Evolutionary conservation across 2,329 filamentous ascomycete genomes (phyloP), one percentile per base, ranked within the genome.

Genomic region (Calonectria naviculata): DNA sequence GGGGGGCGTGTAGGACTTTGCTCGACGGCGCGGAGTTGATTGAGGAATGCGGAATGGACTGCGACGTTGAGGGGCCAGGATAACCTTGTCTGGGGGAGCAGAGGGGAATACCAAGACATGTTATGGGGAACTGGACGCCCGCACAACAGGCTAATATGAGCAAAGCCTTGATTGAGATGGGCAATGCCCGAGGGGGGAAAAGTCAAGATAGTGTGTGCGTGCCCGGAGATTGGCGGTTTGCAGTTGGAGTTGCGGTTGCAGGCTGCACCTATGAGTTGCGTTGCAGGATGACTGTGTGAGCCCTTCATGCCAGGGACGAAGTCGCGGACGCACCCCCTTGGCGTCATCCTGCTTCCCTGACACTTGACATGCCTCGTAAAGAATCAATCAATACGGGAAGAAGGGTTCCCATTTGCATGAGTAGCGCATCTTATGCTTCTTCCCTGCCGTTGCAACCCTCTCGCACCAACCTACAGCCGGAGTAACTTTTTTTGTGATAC

Each of bases 1-100:
- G 36, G 54, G 54, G 42, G 54, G 52, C 42, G 67, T 68, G 60
- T 70, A 70, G 68, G 68, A 70, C 68, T 70, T 66, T 66, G 60
- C 46, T 31, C 15, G 19, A 17, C 12, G 34, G 29, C 21, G 44
- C 64, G 38, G 49, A 46, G 42, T 34, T 47, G 31, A 41, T 21
- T 42, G 36, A 58, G 38, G 46, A 67, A 71, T 49, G 47, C 41
- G 64, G 64, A 56, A 67, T 49, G 47, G 56, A 71, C 21, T 60
- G 68, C 65, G 68, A 68, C 36, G 47, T 56, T 31, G 52, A 38
- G 49, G 49, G 31, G 47, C 63, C 38, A 54, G 64, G 68, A 52
- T 66, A 26, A 7, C 42, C 47, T 60, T 58, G 67, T 44, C 41
- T 38, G 65, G 21, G 34, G 56, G 29, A 12, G 26, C 12, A 10